Evolutionary conservation across 768 basidiomycete species (phyloP).

Genomic region (Trametes villosa): DNA sequence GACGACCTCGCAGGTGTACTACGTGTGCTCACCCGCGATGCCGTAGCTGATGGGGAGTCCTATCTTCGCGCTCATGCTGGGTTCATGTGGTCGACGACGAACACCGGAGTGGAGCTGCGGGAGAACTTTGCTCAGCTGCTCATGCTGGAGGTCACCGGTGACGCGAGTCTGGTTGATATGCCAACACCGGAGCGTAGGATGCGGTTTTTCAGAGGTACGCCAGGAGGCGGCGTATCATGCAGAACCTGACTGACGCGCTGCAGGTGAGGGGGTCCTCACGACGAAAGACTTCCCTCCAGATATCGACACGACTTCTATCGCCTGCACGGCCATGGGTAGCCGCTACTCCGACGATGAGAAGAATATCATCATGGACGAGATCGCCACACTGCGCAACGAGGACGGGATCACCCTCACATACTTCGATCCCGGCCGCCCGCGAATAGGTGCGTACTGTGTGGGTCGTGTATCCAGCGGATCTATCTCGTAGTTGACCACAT

Average conservation of each 20-base stretch:
- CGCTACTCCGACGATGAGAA: background rate
- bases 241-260: background rate
- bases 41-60: conserved; percentile 43
- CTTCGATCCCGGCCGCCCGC: conserved; percentile 6
- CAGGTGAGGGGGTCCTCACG: conserved; percentile 44
- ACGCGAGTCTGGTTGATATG: conserved; percentile 45
- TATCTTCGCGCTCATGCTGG: conserved; percentile 47
- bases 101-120: conserved; percentile 41
- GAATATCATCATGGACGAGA: conserved; percentile 54
- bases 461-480: background rate
- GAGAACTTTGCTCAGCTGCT: conserved; percentile 65
- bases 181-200: conserved; percentile 46
- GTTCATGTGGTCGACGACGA: conserved; percentile 48
- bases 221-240: background rate
- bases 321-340: conserved; percentile 43
- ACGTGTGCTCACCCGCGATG: conserved; percentile 50
- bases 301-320: conserved; percentile 61
- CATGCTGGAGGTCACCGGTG: conserved; percentile 53
- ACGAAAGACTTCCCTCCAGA: conserved; percentile 55
- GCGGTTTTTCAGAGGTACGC: conserved; percentile 56
- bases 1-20: conserved; percentile 49
- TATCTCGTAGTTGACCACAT: conserved; percentile 48
- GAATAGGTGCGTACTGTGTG: no score
- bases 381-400: conserved; percentile 48
- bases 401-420: conserved; percentile 45